These are phyloP conservation scores for Ogataea ramenticola DNA, from an alignment of 805 yeast genomes.

Conservation along the genomic window DNA sequence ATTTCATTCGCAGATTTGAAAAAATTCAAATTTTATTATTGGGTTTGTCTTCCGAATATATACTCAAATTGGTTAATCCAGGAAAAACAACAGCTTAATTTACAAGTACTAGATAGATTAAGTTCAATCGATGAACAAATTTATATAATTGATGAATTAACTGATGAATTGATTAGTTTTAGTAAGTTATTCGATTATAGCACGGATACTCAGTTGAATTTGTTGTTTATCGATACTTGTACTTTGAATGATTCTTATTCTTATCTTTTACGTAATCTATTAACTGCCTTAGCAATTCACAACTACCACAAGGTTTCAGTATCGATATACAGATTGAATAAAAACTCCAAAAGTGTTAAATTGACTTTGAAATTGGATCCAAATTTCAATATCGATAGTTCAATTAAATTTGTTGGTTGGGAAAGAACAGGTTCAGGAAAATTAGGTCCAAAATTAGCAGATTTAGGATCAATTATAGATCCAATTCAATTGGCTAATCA, in stretches of 20 bases:
- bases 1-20: slow-evolving; percentile 83
- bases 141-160: slow-evolving; percentile 1
- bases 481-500: slow-evolving; percentile 82
- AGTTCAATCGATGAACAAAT: slow-evolving; percentile 10
- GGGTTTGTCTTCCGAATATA: slow-evolving; percentile 78
- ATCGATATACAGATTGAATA: slow-evolving; percentile 30
- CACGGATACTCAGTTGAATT: slow-evolving; percentile 2
- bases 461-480: slow-evolving; percentile 72
- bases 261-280: slow-evolving; percentile 17
- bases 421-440: slow-evolving; percentile 71
- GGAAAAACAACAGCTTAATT: slow-evolving; percentile 1
- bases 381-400: slow-evolving; percentile 3
- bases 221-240: slow-evolving; percentile 21
- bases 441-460: slow-evolving; percentile 76
- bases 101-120: neutral
- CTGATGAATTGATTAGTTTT: slow-evolving; percentile 3
- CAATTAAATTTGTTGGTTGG: slow-evolving; percentile 73
- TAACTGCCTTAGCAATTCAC: slow-evolving; percentile 23
- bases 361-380: slow-evolving; percentile 11
- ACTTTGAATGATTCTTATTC: slow-evolving; percentile 12
- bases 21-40: slow-evolving; percentile 79
- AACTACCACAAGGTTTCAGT: slow-evolving; percentile 29
- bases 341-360: slow-evolving; percentile 19
- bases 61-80: slow-evolving; percentile 40
- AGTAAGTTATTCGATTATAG: slow-evolving; percentile 6